Percentiles rank a stretch among this genome's conserved stretches.
Evolutionary conservation across 805 yeast species (phyloP).

Genomic region (Ogataea chonburiensis): DNA sequence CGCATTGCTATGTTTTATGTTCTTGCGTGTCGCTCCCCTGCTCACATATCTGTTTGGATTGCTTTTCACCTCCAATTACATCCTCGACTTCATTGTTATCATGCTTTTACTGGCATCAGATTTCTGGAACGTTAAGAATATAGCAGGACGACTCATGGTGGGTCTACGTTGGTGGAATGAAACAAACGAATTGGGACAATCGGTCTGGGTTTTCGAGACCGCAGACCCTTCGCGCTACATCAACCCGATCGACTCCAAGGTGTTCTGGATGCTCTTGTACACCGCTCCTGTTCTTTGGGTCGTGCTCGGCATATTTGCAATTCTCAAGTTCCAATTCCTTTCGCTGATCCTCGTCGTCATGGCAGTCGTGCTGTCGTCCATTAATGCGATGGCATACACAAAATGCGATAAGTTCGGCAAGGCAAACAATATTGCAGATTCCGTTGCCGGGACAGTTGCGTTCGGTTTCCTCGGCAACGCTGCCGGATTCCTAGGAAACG

Average conservation of each 20-base stretch:
- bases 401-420: slow-evolving; percentile 90
- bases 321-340: slow-evolving; percentile 72
- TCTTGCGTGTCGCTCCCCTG: slow-evolving; percentile 62
- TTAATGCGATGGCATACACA: slow-evolving; percentile 88
- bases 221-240: slow-evolving; percentile 71
- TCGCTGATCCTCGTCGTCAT: slow-evolving; percentile 62
- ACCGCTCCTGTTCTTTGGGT: slow-evolving; percentile 75
- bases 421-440: slow-evolving; percentile 66
- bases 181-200: slow-evolving; percentile 58
- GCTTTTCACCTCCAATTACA: slow-evolving; percentile 62
- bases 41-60: slow-evolving; percentile 69
- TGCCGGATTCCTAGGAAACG: slow-evolving; percentile 26
- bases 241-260: slow-evolving; percentile 87
- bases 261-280: slow-evolving; percentile 83
- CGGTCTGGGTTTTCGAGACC: slow-evolving; percentile 85
- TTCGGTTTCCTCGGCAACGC: slow-evolving; percentile 43
- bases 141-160: slow-evolving; percentile 84
- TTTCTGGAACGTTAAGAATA: slow-evolving; percentile 91
- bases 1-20: slow-evolving; percentile 65
- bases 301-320: slow-evolving; percentile 70
- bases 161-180: slow-evolving; percentile 99
- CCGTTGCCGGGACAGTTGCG: slow-evolving; percentile 53
- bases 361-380: slow-evolving; percentile 68
- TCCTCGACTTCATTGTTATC: slow-evolving; percentile 74
- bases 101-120: slow-evolving; percentile 81